Percentiles rank a stretch among this genome's conserved stretches.
Evolutionary conservation across 2,329 filamentous ascomycete genomes (phyloP).

Genomic region (Fusarium penzigii): DNA sequence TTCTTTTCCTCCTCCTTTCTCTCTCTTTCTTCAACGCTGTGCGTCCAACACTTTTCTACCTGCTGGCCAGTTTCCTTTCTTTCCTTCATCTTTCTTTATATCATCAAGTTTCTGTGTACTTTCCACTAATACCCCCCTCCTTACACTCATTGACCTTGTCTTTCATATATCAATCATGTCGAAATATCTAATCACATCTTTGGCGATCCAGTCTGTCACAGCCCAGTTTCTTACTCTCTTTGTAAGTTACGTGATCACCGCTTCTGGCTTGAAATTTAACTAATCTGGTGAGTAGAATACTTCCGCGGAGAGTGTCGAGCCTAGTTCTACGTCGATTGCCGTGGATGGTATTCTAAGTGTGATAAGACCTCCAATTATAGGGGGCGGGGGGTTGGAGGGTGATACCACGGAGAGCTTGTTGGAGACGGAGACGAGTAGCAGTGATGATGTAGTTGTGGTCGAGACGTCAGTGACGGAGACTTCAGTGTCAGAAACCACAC

Average conservation of each 20-base stretch:
- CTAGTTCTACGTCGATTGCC: background rate
- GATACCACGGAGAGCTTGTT: background rate
- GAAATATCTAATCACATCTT: background rate
- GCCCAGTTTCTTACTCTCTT: background rate
- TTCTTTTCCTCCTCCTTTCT: background rate
- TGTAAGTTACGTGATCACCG: background rate
- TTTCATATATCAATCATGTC: background rate
- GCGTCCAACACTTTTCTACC: constrained; percentile 1
- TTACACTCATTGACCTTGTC: background rate
- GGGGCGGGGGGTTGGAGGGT: background rate
- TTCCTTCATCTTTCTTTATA: background rate
- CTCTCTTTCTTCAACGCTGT: background rate
- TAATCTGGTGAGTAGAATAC: background rate
- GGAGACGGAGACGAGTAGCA: background rate
- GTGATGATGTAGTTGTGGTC: background rate
- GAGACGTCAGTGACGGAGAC: background rate
- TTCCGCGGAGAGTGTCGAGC: background rate
- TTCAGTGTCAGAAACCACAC: too few species aligned
- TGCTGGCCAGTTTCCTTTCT: constrained; percentile 5
- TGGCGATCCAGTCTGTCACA: background rate
- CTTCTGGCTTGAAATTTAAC: background rate
- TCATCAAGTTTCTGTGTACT: background rate
- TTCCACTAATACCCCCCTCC: background rate
- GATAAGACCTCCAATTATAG: background rate
- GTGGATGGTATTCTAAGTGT: background rate